Evolutionary conservation across 345 rosid species (phyloP).

Genomic region (Arabis alpina): DNA sequence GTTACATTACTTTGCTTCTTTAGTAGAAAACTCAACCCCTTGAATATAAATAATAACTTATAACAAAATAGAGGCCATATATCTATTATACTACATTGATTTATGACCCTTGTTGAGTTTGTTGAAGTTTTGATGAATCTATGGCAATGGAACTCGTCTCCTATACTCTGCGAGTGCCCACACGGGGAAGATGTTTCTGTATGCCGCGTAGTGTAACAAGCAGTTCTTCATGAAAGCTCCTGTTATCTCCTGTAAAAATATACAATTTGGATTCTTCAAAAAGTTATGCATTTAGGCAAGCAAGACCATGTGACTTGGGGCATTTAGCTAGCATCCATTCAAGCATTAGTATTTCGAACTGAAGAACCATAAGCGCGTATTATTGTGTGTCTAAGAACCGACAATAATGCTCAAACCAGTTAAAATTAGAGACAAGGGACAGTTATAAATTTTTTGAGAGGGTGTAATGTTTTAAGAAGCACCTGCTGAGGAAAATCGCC

Average conservation of each 20-base stretch:
- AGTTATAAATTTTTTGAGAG: background rate
- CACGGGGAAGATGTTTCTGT: constrained; percentile 68
- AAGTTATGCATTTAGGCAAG: background rate
- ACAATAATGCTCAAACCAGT: background rate
- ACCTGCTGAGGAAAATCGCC: constrained; percentile 78
- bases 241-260: constrained; percentile 59
- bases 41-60: constrained; percentile 21
- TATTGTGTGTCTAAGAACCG: constrained; percentile 7
- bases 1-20: constrained; percentile 25
- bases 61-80: constrained; percentile 15
- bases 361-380: background rate
- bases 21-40: constrained; percentile 34
- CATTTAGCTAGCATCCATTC: constrained; percentile 6
- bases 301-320: background rate
- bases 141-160: constrained; percentile 48
- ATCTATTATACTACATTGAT: background rate
- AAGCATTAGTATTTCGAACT: background rate
- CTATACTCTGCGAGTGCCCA: constrained; percentile 80
- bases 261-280: constrained; percentile 15
- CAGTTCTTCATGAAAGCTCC: constrained; percentile 82
- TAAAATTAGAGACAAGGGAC: background rate
- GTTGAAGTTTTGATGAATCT: constrained; percentile 21
- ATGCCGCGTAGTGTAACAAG: constrained; percentile 76
- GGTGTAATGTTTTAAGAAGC: background rate
- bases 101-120: constrained; percentile 19